Conservation (phyloP, 805 yeast genomes). For the Debaryomyces maramus region DNA sequence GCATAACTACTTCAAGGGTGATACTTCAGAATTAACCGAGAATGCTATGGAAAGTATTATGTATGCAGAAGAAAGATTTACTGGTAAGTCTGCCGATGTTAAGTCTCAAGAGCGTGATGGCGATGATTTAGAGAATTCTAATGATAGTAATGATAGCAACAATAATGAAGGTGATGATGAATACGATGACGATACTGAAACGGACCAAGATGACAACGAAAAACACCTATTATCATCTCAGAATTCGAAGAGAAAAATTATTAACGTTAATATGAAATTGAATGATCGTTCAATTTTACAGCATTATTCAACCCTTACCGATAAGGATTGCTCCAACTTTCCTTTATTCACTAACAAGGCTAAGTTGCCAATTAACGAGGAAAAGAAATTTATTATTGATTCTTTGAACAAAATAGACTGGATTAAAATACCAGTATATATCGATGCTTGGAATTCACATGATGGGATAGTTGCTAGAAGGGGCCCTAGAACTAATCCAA, state of each 20-base stretch:
- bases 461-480: constrained; percentile 82
- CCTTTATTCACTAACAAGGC: constrained; percentile 29
- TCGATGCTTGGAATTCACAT: constrained; percentile 78
- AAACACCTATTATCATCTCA: not conserved
- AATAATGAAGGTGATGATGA: constrained; percentile 11
- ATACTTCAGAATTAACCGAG: constrained; percentile 38
- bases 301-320: constrained; percentile 17
- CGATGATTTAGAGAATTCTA: constrained; percentile 11
- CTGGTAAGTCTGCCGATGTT: constrained; percentile 12
- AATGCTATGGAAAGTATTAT: constrained; percentile 37
- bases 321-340: constrained; percentile 17
- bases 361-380: constrained; percentile 34
- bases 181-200: constrained; percentile 13
- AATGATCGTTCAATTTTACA: constrained; percentile 23
- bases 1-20: constrained; percentile 42
- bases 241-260: constrained; percentile 11
- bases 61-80: constrained; percentile 35
- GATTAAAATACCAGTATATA: constrained; percentile 73
- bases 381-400: constrained; percentile 43
- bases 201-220: constrained; percentile 8
- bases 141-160: constrained; percentile 15
- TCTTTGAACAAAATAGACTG: constrained; percentile 67
- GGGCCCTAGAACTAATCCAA: constrained; percentile 52
- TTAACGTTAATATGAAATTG: constrained; percentile 21
- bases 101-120: constrained; percentile 9